phyloP scores from a whole-genome alignment of 352 stramenopile species.

The Globisporangium abappressorium region DNA sequence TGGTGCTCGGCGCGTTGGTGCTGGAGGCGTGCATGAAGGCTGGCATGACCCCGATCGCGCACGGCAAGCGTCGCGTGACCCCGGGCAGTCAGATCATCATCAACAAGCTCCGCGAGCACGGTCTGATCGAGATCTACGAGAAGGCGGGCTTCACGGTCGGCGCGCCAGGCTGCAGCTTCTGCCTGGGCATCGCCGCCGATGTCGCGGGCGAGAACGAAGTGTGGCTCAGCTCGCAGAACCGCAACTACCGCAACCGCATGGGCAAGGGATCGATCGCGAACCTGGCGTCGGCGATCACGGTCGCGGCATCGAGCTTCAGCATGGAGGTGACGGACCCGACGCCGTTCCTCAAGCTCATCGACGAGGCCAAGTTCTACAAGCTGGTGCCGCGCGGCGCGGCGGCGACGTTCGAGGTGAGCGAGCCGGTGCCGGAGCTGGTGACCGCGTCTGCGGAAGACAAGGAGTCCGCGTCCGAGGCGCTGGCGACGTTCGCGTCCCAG shows the following conservation, averaged over 20 bases:
- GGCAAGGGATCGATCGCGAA: constrained; percentile 79
- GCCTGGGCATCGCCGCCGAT: constrained; percentile 78
- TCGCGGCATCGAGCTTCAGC: constrained; percentile 78
- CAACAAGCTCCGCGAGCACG: constrained; percentile 74
- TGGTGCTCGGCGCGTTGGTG: constrained; percentile 76
- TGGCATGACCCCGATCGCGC: constrained; percentile 50
- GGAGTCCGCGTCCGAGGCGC: constrained; percentile 18
- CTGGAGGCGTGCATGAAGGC: constrained; percentile 72
- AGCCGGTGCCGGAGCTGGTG: constrained; percentile 55
- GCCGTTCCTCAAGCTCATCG: constrained; percentile 71
- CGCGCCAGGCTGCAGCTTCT: constrained; percentile 78
- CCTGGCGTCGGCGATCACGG: constrained; percentile 73
- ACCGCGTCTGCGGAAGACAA: constrained; percentile 22
- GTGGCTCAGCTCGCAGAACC: constrained; percentile 82
- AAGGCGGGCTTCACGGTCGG: constrained; percentile 75
- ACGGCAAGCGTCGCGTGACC: constrained; percentile 74
- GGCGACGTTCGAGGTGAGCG: constrained; percentile 40
- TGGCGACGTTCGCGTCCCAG: constrained; percentile 44
- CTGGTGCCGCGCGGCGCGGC: constrained; percentile 50
- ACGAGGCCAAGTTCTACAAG: constrained; percentile 61
- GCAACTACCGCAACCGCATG: constrained; percentile 89
- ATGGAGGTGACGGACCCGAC: constrained; percentile 80
- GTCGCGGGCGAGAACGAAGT: constrained; percentile 80
- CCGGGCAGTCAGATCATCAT: constrained; percentile 79
- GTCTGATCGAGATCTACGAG: constrained; percentile 76